Evolutionary conservation across 345 rosid genomes (phyloP).

Genomic region (Rhodamnia rubescens): DNA sequence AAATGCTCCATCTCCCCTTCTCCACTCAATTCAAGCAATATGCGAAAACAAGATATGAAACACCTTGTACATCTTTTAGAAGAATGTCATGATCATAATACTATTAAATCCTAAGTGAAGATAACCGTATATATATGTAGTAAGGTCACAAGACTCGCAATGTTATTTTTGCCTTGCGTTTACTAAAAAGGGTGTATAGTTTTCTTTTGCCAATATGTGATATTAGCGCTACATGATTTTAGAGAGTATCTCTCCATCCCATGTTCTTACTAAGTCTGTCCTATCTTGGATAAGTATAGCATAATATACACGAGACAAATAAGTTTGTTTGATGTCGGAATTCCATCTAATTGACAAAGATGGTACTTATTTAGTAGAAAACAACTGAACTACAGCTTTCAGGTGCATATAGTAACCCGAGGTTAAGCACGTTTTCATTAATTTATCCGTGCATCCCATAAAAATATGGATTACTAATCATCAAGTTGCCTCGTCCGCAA

Average conservation of each 20-base stretch:
- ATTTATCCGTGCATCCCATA: neutral
- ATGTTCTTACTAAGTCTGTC: neutral
- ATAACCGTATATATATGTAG: neutral
- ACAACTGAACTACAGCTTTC: neutral
- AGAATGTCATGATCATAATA: neutral
- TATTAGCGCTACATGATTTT: neutral
- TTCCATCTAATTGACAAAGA: neutral
- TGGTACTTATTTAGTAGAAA: neutral
- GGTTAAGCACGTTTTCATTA: neutral
- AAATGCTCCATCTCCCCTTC: neutral
- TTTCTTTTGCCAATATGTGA: neutral
- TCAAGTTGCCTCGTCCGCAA: too few species aligned
- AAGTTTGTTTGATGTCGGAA: neutral
- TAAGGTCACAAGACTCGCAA: neutral
- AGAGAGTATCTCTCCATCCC: neutral
- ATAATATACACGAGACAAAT: neutral
- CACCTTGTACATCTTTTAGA: neutral
- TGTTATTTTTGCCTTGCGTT: neutral
- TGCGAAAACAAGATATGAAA: neutral
- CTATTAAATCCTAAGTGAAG: neutral
- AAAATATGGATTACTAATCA: too few species aligned
- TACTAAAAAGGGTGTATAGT: neutral
- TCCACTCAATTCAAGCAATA: neutral
- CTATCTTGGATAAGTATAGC: neutral
- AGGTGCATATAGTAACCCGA: neutral